Evolutionary conservation across 371 early-diverging fungal genomes (phyloP), one percentile per base, ranked within the genome.

Genomic region (Choanephora cucurbitarum): DNA sequence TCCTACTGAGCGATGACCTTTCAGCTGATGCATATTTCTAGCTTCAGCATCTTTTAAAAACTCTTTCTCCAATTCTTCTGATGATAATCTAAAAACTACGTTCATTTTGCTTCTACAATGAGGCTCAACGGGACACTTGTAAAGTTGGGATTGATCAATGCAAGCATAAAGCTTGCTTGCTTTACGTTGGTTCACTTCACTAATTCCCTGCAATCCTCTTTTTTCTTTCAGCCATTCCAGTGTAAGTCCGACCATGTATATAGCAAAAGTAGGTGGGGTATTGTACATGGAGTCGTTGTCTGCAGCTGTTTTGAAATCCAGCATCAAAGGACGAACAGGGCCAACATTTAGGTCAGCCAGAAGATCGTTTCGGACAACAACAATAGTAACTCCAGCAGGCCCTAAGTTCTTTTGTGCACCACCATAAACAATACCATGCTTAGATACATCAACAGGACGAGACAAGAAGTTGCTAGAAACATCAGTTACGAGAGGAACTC

Each of bases 331-430:
- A 18, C 89, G 65, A 9, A 82, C 67, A 13, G 79, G 70, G 6
- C 84, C 69, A 1, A 65, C 64, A 23, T 74, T 66, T 13, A 78
- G 46, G 41, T 73, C 77, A 22, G 74, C 80, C 49, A 97, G 69
- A 47, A 98, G 74, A 62, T 97, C 94, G 43, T 95, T 86, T 43
- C 95, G 90, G 47, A 97, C 79, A 52, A 98, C 91, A 32, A 91
- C 91, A 19, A 98, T 69, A 0, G 97, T 93, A 10, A 95, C 90
- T 43, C 99, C 99, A 13, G 96, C 91, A 22, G 95, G 93, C 0
- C 98, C 98, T 64, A 97, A 86, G 77, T 98, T 98, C 81, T 98
- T 98, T 75, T 98, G 98, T 9, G 96, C 99, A 10, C 98, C 98
- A 14, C 92, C 97, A 72, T 92, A 92, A 51, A 98, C 91, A 40